phyloP scores from a whole-genome alignment of 2,329 filamentous ascomycete species.

The Alternaria angustiovoidea region DNA sequence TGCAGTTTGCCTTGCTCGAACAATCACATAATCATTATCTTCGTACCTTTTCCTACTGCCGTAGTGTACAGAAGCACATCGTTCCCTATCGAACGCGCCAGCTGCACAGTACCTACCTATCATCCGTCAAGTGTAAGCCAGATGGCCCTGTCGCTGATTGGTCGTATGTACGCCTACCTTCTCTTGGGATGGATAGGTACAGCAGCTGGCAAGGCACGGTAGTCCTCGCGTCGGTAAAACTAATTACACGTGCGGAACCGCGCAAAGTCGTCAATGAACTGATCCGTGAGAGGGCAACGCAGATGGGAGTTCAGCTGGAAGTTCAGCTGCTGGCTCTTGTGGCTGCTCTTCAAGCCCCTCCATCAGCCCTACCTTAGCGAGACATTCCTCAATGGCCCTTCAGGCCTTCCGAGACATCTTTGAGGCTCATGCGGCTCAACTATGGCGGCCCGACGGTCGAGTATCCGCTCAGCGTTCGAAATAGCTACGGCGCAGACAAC shows the following conservation, averaged over 20 bases:
- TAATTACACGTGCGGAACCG: neutral
- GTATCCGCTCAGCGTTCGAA: neutral
- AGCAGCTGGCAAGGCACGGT: neutral
- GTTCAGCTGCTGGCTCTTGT: neutral
- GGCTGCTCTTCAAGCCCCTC: neutral
- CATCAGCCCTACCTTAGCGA: constrained; percentile 4
- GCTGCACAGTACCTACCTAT: neutral
- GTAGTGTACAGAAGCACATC: neutral
- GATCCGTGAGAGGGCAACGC: neutral
- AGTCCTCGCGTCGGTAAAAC: neutral
- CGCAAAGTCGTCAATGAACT: neutral
- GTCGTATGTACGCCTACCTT: neutral
- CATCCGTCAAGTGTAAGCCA: neutral
- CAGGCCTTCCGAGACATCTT: constrained; percentile 1
- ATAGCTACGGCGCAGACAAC: constrained; percentile 5
- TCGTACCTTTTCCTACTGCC: neutral
- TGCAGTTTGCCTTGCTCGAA: neutral
- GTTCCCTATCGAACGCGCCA: neutral
- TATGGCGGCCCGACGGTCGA: neutral
- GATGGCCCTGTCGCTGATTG: constrained; percentile 9
- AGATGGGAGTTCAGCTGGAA: neutral
- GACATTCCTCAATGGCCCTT: neutral
- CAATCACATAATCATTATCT: neutral
- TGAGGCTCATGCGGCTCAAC: constrained; percentile 9
- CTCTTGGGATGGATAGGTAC: neutral